phyloP scores from a whole-genome alignment of 2,329 filamentous ascomycete species.

The Diaporthe sp. region DNA sequence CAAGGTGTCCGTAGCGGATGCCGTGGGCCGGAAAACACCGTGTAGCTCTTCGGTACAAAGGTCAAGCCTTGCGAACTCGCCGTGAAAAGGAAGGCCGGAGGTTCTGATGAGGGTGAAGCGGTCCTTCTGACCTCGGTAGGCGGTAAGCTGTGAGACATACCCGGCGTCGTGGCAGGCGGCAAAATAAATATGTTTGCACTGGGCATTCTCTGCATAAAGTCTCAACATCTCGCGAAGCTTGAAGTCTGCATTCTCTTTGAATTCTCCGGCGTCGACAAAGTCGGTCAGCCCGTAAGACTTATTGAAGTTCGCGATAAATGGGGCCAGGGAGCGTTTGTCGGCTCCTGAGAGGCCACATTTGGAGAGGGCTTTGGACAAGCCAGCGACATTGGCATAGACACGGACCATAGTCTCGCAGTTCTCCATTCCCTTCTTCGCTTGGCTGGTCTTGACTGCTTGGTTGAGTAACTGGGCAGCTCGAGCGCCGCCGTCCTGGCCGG shows the following conservation, averaged over 20 bases:
- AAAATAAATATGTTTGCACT: conserved; percentile 74
- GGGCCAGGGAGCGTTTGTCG: conserved; percentile 65
- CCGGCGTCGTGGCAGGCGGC: conserved; percentile 70
- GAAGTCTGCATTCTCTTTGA: conserved; percentile 68
- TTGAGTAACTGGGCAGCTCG: conserved; percentile 64
- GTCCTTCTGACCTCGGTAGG: conserved; percentile 58
- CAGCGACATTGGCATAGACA: conserved; percentile 65
- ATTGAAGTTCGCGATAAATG: conserved; percentile 67
- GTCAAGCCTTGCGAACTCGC: conserved; percentile 62
- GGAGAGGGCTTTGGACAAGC: conserved; percentile 60
- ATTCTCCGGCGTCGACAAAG: conserved; percentile 70
- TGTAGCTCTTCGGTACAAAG: conserved; percentile 62
- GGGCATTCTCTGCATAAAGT: conserved; percentile 65
- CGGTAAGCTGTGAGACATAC: conserved; percentile 66
- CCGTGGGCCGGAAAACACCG: conserved; percentile 57
- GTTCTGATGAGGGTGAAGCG: conserved; percentile 65
- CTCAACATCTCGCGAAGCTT: conserved; percentile 64
- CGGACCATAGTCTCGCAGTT: conserved; percentile 65
- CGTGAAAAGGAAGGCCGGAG: conserved; percentile 56
- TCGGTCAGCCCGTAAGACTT: conserved; percentile 67
- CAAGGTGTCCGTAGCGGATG: conserved; percentile 25
- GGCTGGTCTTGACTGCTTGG: conserved; percentile 58
- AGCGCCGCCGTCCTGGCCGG: conserved; percentile 63
- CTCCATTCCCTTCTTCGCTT: conserved; percentile 59
- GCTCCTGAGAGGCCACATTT: conserved; percentile 59